These are phyloP conservation scores for Petunia axillaris DNA, from an alignment of 257 asterid genomes.

Conservation along the genomic window DNA sequence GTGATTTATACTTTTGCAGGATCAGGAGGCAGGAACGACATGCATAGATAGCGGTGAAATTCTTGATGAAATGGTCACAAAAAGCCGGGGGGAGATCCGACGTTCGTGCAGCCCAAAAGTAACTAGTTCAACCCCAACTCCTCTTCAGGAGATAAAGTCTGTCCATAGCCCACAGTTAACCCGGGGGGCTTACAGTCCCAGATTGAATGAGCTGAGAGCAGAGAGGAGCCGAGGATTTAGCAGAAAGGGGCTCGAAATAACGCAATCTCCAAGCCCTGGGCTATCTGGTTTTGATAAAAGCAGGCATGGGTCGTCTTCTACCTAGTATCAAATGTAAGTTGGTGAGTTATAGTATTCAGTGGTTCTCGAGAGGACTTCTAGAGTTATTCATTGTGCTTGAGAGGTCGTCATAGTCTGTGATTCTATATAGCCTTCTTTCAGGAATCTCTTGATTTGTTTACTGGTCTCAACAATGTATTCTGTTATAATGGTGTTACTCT, in stretches of 20 bases:
- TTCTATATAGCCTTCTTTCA: neutral
- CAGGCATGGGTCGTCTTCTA: conserved; percentile 46
- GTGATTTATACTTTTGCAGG: conserved; percentile 38
- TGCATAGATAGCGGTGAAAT: conserved; percentile 58
- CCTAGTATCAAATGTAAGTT: conserved; percentile 35
- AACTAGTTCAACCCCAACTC: conserved; percentile 67
- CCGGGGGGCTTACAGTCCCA: conserved; percentile 57
- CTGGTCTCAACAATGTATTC: neutral
- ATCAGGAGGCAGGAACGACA: conserved; percentile 44
- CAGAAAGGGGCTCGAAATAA: conserved; percentile 47
- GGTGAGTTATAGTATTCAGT: conserved; percentile 15
- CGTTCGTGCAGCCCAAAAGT: conserved; percentile 68
- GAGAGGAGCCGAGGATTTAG: conserved; percentile 46
- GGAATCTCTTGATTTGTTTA: neutral
- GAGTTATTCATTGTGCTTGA: conserved; percentile 29
- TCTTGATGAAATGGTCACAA: conserved; percentile 70
- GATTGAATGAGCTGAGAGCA: conserved; percentile 48
- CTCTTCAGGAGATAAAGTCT: conserved; percentile 48
- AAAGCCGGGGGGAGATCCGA: conserved; percentile 87
- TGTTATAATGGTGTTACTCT: neutral
- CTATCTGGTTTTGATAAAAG: conserved; percentile 55
- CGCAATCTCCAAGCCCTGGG: conserved; percentile 67
- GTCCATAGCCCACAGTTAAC: conserved; percentile 51
- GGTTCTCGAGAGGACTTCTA: conserved; percentile 52
- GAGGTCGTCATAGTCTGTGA: neutral